A percentile compares a stretch with the other conserved stretches of the same genome.
phyloP scores from a whole-genome alignment of 1,139 yeast species.

The Blastobotrys petasosporus region DNA sequence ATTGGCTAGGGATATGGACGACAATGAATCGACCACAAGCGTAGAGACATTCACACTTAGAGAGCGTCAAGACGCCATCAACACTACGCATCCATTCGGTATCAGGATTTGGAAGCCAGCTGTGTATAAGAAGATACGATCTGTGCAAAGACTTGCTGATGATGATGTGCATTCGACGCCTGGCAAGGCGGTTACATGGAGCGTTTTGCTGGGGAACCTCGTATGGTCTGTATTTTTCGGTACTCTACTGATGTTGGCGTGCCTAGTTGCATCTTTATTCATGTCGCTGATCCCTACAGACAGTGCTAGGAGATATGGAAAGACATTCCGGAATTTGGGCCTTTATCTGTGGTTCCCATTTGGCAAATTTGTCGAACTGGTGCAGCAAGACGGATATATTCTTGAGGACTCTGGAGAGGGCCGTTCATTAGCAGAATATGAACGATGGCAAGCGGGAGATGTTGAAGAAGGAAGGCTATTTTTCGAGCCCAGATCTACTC shows the following conservation, averaged over 20 bases:
- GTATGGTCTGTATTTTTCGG: conserved; percentile 77
- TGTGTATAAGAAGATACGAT: conserved; percentile 81
- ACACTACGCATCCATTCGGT: conserved; percentile 96
- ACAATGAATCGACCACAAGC: conserved; percentile 36
- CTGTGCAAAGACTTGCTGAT: conserved; percentile 87
- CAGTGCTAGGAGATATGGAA: conserved; percentile 52
- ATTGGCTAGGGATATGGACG: conserved; percentile 18
- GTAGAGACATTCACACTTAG: conserved; percentile 81
- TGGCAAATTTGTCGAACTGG: conserved; percentile 79
- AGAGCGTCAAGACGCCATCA: conserved; percentile 93
- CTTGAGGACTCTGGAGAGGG: conserved; percentile 90
- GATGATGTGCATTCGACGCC: conserved; percentile 87
- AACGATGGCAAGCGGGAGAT: conserved; percentile 81
- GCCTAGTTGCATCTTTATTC: conserved; percentile 52
- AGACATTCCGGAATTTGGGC: conserved; percentile 57
- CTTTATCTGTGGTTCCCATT: conserved; percentile 74
- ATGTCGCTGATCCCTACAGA: conserved; percentile 32
- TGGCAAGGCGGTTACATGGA: conserved; percentile 48
- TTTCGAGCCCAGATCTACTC: conserved; percentile 49
- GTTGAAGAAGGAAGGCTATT: conserved; percentile 53
- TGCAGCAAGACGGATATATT: conserved; percentile 71
- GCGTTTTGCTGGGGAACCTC: conserved; percentile 65
- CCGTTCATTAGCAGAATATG: conserved; percentile 74
- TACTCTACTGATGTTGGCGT: conserved; percentile 46
- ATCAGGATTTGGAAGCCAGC: conserved; percentile 99